Base-by-base conservation (phyloP, 805 yeast species). In the Candida silvicultrix region DNA sequence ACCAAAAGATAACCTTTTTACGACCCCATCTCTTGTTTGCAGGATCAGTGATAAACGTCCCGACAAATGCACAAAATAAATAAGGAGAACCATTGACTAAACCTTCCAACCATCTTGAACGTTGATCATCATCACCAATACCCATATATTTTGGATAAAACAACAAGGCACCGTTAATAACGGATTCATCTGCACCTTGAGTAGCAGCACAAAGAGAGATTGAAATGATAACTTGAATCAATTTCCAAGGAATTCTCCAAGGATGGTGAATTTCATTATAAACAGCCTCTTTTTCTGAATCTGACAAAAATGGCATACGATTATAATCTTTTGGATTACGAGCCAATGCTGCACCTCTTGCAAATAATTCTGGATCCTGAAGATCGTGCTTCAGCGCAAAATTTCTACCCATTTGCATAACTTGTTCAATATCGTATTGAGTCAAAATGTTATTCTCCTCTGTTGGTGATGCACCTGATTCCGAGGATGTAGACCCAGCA, bases 141-240 rank as follows among this genome's bases (percentile, higher is more conserved):
- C 81, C 82, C 59, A 83, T 71, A 20, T 67, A 73, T 2, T 52
- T 45, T 2, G 86, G 85, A 60, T 80, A 83, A 58, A 77, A 78
- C 44, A 83, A 63, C 45, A 76, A 70, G 8, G 89, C 89, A 52
- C 90, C 90, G 55, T 82, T 83, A 49, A 83, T 77, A 20, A 84
- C 88, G 5, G 86, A 70, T 62, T 84, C 88, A 64, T 84, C 89
- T 82, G 84, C 83, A 62, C 90, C 89, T 62, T 83, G 89, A 37
- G 83, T 84, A 19, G 85, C 85, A 19, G 89, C 90, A 44, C 86
- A 84, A 77, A 83, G 73, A 1, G 89, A 82, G n/a, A 84, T 80
- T 52, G 81, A 74, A 14, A 80, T 72, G 45, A 83, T 78, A 46
- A 83, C 77, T 48, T 69, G 77, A 49, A 75, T 61, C 54, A 83